Evolutionary conservation across 257 asterid species (phyloP).

Genomic region (Nicotiana attenuata): DNA sequence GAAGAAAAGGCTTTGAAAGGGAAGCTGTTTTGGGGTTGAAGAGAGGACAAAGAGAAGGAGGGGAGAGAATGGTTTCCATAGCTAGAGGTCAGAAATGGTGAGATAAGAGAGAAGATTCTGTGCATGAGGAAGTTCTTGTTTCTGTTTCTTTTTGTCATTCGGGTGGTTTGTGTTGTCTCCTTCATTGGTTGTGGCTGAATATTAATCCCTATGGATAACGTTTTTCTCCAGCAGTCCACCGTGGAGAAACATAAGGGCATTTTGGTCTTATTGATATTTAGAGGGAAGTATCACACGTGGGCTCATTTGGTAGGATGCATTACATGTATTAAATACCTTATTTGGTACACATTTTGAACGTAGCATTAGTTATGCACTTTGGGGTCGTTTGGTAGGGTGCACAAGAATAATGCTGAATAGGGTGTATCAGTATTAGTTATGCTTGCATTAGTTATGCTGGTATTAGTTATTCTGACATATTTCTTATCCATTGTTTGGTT

Average conservation of each 20-base stretch:
- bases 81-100: conserved; percentile 17
- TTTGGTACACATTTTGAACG: no score
- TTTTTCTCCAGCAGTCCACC: conserved; percentile 1
- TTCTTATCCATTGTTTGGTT: no score
- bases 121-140: conserved; percentile 12
- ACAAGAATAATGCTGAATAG: no score
- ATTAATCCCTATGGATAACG: conserved; percentile 41
- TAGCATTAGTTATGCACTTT: no score
- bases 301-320: no score
- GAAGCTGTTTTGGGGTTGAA: conserved; percentile 33
- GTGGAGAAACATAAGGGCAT: conserved; percentile 12
- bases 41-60: conserved; percentile 57
- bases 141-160: not conserved
- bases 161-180: conserved; percentile 10
- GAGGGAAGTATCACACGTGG: not conserved
- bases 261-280: conserved; percentile 12
- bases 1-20: not conserved
- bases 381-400: no score
- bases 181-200: conserved; percentile 29
- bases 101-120: conserved; percentile 25
- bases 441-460: no score
- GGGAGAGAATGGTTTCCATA: conserved; percentile 88
- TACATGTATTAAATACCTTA: no score
- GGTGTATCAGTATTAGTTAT: no score
- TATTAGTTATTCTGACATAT: no score